A percentile compares a stretch with the other conserved stretches of the same genome.
These are phyloP conservation scores for Mucor sp. DNA, from an alignment of 371 early-diverging fungal species.

Conservation along the genomic window DNA sequence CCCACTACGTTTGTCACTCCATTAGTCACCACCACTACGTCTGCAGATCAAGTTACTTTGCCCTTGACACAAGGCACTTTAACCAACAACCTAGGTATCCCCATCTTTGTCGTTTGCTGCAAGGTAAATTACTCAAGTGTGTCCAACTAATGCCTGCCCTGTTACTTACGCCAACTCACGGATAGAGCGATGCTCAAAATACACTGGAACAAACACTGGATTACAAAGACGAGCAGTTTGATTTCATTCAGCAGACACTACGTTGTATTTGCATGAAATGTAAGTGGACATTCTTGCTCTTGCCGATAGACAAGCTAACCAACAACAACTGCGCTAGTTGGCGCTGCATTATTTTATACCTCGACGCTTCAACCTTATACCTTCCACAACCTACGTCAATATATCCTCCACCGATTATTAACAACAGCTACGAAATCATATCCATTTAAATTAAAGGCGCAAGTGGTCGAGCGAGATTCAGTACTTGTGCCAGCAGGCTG, in stretches of 20 bases:
- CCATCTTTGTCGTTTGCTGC: slow-evolving; percentile 85
- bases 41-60: slow-evolving; percentile 64
- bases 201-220: slow-evolving; percentile 81
- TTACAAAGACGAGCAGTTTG: slow-evolving; percentile 91
- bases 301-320: background rate
- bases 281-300: slow-evolving; percentile 34
- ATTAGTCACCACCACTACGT: slow-evolving; percentile 49
- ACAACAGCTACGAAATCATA: slow-evolving; percentile 39
- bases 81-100: slow-evolving; percentile 86
- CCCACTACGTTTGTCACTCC: slow-evolving; percentile 26
- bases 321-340: slow-evolving; percentile 58
- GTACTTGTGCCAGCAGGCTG: slow-evolving; percentile 91
- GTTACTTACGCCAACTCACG: background rate
- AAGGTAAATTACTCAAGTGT: slow-evolving; percentile 60
- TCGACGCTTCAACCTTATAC: slow-evolving; percentile 84
- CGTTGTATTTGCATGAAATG: slow-evolving; percentile 91
- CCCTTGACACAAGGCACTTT: slow-evolving; percentile 85
- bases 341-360: slow-evolving; percentile 91
- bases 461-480: slow-evolving; percentile 86
- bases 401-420: slow-evolving; percentile 82
- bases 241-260: slow-evolving; percentile 92
- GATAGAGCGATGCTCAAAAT: slow-evolving; percentile 78
- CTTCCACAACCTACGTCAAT: slow-evolving; percentile 75
- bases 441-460: slow-evolving; percentile 67
- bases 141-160: background rate